phyloP scores from a whole-genome alignment of 2,329 filamentous ascomycete species.

The Pyricularia sp. region DNA sequence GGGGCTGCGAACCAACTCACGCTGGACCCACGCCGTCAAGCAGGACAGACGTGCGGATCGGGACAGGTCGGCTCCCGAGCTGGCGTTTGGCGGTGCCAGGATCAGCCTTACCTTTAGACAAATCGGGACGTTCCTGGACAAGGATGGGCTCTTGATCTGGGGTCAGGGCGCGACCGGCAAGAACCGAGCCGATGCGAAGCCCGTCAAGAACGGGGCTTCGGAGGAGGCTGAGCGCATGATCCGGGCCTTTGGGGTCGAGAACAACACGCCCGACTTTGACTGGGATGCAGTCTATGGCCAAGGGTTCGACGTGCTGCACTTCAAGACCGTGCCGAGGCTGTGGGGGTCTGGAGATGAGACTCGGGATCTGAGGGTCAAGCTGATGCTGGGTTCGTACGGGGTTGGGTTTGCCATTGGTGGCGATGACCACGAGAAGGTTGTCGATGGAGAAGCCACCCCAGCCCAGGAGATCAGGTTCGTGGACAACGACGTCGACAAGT shows the following conservation, averaged over 20 bases:
- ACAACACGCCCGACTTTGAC: constrained; percentile 60
- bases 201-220: constrained; percentile 61
- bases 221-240: constrained; percentile 61
- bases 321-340: constrained; percentile 40
- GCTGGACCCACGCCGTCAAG: constrained; percentile 88
- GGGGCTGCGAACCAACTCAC: constrained; percentile 70
- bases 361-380: constrained; percentile 36
- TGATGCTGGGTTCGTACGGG: constrained; percentile 40
- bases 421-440: constrained; percentile 17
- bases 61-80: constrained; percentile 62
- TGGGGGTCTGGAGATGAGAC: constrained; percentile 38
- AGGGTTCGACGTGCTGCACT: constrained; percentile 78
- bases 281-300: constrained; percentile 68
- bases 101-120: constrained; percentile 88
- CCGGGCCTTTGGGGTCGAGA: constrained; percentile 75
- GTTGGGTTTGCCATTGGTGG: constrained; percentile 38
- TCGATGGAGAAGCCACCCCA: constrained; percentile 7
- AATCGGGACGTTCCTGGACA: constrained; percentile 76
- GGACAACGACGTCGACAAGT: constrained; percentile 41
- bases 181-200: constrained; percentile 44
- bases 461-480: constrained; percentile 34
- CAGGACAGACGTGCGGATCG: constrained; percentile 65
- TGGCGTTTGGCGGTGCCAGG: constrained; percentile 63
- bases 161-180: constrained; percentile 80
- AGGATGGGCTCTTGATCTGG: constrained; percentile 64